phyloP scores from a whole-genome alignment of 148 eudicot genomes.

The Rhododendron kiyosumense region DNA sequence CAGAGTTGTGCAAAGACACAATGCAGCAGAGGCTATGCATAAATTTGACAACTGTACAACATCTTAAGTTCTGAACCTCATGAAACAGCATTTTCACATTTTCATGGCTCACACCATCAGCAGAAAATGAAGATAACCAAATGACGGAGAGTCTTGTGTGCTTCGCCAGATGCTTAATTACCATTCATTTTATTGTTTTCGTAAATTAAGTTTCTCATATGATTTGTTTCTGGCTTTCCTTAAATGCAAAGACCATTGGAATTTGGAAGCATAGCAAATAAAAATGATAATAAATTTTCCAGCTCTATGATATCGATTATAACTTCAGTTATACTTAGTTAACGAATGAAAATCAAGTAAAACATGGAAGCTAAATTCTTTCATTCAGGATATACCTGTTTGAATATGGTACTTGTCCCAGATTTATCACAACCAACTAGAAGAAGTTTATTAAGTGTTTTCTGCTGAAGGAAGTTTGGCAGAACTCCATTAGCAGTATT shows the following conservation, averaged over 20 bases:
- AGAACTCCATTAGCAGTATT: slow-evolving; percentile 15
- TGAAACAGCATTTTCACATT: not conserved
- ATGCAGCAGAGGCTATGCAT: not conserved
- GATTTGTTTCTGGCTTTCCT: not conserved
- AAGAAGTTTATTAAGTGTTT: slow-evolving; percentile 42
- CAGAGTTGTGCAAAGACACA: not conserved
- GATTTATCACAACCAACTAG: slow-evolving; percentile 70
- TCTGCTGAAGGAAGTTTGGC: slow-evolving; percentile 21
- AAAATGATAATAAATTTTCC: not conserved
- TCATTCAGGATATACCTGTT: slow-evolving; percentile 53
- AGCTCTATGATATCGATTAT: not conserved
- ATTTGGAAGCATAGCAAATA: not conserved
- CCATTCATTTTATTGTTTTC: not conserved
- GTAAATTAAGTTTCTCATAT: not conserved
- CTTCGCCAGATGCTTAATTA: not conserved
- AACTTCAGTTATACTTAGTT: not conserved
- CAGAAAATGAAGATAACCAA: not conserved
- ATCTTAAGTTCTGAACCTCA: not conserved
- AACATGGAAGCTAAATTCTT: not conserved
- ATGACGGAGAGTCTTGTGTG: not conserved
- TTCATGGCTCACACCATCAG: not conserved
- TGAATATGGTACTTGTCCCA: slow-evolving; percentile 78
- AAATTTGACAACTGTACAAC: not conserved
- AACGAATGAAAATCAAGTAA: not conserved
- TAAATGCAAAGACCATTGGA: not conserved